Evolutionary conservation across 805 yeast genomes (phyloP).

Genomic region (Tetrapisispora pingtungensis): DNA sequence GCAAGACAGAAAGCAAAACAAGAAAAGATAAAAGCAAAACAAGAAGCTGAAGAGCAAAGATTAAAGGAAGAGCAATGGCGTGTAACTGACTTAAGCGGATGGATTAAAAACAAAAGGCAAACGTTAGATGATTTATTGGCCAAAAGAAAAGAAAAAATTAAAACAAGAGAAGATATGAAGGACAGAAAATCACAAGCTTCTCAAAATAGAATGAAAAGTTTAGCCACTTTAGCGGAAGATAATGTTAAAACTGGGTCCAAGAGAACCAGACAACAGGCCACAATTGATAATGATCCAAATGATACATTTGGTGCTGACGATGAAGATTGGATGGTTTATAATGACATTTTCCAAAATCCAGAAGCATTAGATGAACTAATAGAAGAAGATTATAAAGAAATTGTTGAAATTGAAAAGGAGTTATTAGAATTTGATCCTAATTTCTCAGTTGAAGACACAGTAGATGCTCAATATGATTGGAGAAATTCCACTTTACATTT

Average conservation of each 20-base stretch:
- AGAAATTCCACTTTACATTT: slow-evolving; percentile 66
- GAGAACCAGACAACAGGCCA: slow-evolving; percentile 46
- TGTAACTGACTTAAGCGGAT: slow-evolving; percentile 55
- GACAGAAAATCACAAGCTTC: slow-evolving; percentile 89
- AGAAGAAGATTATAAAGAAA: slow-evolving; percentile 57
- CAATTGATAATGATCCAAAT: slow-evolving; percentile 82
- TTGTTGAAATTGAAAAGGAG: slow-evolving; percentile 59
- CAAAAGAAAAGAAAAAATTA: slow-evolving; percentile 53
- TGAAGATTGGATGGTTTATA: slow-evolving; percentile 88
- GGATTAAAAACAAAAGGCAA: slow-evolving; percentile 66
- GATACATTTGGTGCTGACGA: slow-evolving; percentile 94
- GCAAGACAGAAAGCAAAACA: slow-evolving; percentile 76
- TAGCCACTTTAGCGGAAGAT: slow-evolving; percentile 79
- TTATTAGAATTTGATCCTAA: slow-evolving; percentile 74
- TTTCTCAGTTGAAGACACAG: slow-evolving; percentile 77
- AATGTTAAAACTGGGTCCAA: slow-evolving; percentile 33
- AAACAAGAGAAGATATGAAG: slow-evolving; percentile 64
- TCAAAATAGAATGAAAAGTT: slow-evolving; percentile 82
- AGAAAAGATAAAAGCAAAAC: slow-evolving; percentile 60
- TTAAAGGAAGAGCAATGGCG: slow-evolving; percentile 72
- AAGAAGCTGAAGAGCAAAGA: slow-evolving; percentile 49
- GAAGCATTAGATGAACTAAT: slow-evolving; percentile 61
- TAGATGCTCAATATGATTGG: slow-evolving; percentile 80
- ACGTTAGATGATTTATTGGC: slow-evolving; percentile 52
- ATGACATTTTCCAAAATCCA: slow-evolving; percentile 65